Percentiles rank a stretch among this genome's conserved stretches.
Evolutionary conservation across 116 monocot genomes (phyloP).

Genomic region (Trichopus zeylanicus): DNA sequence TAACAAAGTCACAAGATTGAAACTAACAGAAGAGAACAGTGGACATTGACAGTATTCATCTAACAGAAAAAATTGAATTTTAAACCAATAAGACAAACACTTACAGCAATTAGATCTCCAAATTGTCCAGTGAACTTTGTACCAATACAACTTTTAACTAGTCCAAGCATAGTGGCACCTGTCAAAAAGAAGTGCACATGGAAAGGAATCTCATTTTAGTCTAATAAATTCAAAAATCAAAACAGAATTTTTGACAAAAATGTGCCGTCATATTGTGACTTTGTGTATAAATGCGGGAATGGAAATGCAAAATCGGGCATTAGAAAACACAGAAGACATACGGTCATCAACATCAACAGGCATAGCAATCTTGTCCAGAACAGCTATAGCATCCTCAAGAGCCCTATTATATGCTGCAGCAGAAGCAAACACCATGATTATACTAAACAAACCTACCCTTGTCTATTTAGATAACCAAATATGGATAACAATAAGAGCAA

Average conservation of each 20-base stretch:
- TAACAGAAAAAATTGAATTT: conserved; percentile 1
- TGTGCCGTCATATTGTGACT: too few species aligned
- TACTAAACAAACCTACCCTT: too few species aligned
- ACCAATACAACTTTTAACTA: conserved; percentile 92
- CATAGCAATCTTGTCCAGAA: conserved; percentile 88
- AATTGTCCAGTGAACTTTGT: conserved; percentile 97
- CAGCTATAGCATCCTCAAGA: conserved; percentile 89
- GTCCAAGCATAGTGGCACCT: conserved; percentile 59
- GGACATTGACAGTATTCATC: too few species aligned
- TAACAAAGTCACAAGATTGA: too few species aligned
- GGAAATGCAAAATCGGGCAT: too few species aligned
- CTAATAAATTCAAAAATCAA: not conserved
- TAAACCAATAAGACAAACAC: conserved; percentile 13
- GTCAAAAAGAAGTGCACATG: not conserved
- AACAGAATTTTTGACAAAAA: too few species aligned
- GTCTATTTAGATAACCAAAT: too few species aligned
- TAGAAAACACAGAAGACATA: too few species aligned
- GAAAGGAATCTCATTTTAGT: not conserved
- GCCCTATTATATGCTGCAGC: conserved; percentile 79
- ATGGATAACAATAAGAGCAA: too few species aligned
- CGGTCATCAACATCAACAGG: conserved; percentile 77
- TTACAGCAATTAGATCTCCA: conserved; percentile 82
- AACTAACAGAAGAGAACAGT: too few species aligned
- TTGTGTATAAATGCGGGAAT: too few species aligned
- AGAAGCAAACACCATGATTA: conserved; percentile 3